Base-by-base conservation (phyloP, 768 basidiomycete genomes). In the Calvatia gigantea region DNA sequence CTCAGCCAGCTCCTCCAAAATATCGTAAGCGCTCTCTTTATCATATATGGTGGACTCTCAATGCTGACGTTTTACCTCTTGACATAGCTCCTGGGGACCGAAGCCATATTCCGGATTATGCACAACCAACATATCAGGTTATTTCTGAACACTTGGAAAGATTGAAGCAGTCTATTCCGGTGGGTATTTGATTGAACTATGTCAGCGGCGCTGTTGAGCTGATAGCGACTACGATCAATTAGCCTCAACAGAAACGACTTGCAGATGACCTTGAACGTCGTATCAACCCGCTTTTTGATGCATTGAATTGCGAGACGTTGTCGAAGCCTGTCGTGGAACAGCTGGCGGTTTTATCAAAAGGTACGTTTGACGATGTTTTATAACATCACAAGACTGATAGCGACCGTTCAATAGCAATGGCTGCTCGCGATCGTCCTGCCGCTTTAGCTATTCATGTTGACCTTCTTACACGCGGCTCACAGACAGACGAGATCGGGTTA, bases 201-300 rank as follows among this genome's bases (percentile, higher is more conserved):
- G 19, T 31, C 35, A 21, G 47, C 31, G 27, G 50, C 32, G n/a
- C n/a, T n/a, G n/a, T n/a, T 60, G 25, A 65, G 51, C 2, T 39
- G 35, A 9, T 43, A 4, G 25, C 12, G 15, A 9, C 29, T 17
- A 21, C 46, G 29, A 49, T 31, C 21, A 27, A 54, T 8, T 65
- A 94, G 90, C 80, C 89, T 4, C 83, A 87, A 63, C 89, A 95
- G 75, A 89, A 87, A 67, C 86, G 91, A 31, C 77, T 94, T 60
- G 84, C 83, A 0, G 92, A 93, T 48, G 94, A 96, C 62, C 79
- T 94, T 4, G 93, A 95, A 66, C 81, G 92, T 17, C 81, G 95
- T 29, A 76, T 96, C 62, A 94, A 87, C 65, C 81, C 85, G 0
- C 70, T 98, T 42, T 97, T 95, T 64, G 95, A 97, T 65, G 87